Evolutionary conservation across 176 grass and related monocot genomes (phyloP).

Genomic region (Triticum monococcum): DNA sequence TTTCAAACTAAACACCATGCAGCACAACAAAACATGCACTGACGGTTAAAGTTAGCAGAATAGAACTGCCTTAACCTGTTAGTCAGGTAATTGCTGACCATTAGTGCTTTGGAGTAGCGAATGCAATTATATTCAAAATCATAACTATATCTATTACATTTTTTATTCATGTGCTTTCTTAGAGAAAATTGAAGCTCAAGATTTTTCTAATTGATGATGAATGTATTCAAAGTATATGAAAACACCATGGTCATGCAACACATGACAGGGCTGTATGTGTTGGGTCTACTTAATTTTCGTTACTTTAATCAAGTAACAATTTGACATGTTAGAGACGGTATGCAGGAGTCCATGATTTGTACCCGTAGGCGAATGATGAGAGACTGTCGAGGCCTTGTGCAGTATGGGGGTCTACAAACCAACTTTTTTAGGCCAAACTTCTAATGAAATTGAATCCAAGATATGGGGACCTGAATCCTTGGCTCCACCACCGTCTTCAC

Average conservation of each 20-base stretch:
- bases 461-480: not conserved
- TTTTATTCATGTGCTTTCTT: not conserved
- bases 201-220: not conserved
- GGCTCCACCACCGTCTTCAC: not conserved
- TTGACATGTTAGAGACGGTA: not conserved
- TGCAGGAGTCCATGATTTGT: not conserved
- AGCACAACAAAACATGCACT: not conserved
- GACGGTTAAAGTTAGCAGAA: not conserved
- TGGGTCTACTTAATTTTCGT: not conserved
- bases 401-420: not conserved
- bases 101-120: not conserved
- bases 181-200: not conserved
- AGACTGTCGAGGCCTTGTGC: not conserved
- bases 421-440: not conserved
- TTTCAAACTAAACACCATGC: not conserved
- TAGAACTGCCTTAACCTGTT: not conserved
- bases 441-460: not conserved
- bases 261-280: not conserved
- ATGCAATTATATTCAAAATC: not conserved
- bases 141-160: not conserved
- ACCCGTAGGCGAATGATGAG: not conserved
- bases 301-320: constrained; percentile 6
- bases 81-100: not conserved
- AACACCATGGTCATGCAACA: constrained; percentile 1
- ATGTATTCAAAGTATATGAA: not conserved